phyloP scores from a whole-genome alignment of 2,329 filamentous ascomycete genomes.

The Sporothrix euskadiensis region DNA sequence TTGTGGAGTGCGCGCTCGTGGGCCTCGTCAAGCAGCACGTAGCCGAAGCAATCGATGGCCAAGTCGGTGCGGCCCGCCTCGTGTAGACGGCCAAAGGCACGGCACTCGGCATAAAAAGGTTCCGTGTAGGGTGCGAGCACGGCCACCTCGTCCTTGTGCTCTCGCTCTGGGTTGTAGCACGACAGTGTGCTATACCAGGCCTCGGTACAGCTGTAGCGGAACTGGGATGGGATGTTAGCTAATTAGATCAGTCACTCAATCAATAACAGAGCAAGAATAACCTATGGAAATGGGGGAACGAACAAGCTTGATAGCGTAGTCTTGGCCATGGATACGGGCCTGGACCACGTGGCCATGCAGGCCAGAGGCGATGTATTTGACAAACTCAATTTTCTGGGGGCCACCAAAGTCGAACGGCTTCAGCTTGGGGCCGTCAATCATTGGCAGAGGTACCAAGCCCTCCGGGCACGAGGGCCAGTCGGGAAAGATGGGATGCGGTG shows the following conservation, averaged over 20 bases:
- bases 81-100: conserved; percentile 37
- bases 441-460: neutral
- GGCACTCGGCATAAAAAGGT: conserved; percentile 36
- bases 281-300: neutral
- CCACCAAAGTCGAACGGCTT: conserved; percentile 25
- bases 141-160: conserved; percentile 6
- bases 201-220: neutral
- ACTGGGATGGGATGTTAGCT: neutral
- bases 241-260: neutral
- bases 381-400: conserved; percentile 34
- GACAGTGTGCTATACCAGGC: neutral
- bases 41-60: conserved; percentile 36
- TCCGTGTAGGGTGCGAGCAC: conserved; percentile 34
- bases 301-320: conserved; percentile 35
- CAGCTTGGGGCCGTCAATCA: neutral
- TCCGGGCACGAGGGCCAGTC: neutral
- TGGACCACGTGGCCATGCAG: conserved; percentile 32
- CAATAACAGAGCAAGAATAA: neutral
- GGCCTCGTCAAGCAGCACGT: conserved; percentile 35
- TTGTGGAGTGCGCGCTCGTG: conserved; percentile 26
- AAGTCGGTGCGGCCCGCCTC: conserved; percentile 35
- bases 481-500: conserved; percentile 14
- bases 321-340: conserved; percentile 29
- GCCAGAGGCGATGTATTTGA: conserved; percentile 32
- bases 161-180: neutral